phyloP scores from a whole-genome alignment of 2,329 filamentous ascomycete genomes.

The Beauveria bassiana region DNA sequence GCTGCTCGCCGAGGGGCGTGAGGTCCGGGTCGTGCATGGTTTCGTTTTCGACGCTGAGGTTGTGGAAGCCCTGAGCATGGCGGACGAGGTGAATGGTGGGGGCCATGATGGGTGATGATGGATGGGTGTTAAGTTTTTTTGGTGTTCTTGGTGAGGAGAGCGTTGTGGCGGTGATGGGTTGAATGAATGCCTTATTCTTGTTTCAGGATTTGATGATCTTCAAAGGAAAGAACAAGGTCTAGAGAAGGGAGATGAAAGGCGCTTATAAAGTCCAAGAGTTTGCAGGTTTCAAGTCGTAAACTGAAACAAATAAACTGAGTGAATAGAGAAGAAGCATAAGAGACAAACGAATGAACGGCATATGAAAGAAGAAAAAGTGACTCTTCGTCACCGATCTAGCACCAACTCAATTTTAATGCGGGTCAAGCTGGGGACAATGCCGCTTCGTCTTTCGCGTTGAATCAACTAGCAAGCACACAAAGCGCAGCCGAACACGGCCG shows the following conservation, averaged over 20 bases:
- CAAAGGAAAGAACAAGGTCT: no score
- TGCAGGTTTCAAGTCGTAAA: no score
- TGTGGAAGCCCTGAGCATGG: conserved; percentile 76
- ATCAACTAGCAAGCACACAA: background rate
- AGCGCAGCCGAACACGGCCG: conserved; percentile 1
- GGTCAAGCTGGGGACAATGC: conserved; percentile 2
- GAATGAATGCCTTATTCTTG: no score
- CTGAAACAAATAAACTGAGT: no score
- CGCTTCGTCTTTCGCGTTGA: background rate
- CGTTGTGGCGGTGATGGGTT: background rate
- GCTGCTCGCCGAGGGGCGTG: conserved; percentile 65
- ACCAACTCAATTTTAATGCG: conserved; percentile 1
- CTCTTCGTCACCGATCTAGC: background rate
- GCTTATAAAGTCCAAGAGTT: no score
- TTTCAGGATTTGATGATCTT: no score
- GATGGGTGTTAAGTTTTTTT: background rate
- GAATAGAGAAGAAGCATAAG: background rate
- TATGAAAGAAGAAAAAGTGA: background rate
- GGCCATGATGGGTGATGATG: conserved; percentile 29
- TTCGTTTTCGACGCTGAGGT: conserved; percentile 64
- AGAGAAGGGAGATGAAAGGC: no score
- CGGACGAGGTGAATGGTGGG: conserved; percentile 60
- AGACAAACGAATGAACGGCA: background rate
- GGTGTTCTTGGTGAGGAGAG: background rate
- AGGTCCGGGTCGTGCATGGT: conserved; percentile 68